These are phyloP conservation scores for Aureobasidium leucospermi DNA, from an alignment of 2,329 filamentous ascomycete species.

Conservation along the genomic window DNA sequence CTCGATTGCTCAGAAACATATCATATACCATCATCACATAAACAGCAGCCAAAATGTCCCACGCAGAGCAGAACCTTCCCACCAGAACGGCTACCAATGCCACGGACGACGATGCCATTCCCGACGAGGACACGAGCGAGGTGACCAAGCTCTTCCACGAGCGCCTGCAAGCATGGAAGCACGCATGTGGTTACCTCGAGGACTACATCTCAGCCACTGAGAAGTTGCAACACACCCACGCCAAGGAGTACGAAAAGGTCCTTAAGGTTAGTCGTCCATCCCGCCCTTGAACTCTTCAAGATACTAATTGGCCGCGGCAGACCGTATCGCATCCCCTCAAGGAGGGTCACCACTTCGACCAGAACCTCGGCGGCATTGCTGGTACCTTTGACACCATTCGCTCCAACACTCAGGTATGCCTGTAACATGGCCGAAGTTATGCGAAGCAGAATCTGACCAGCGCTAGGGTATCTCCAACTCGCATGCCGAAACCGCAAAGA, in stretches of 20 bases:
- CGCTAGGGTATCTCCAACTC: conserved; percentile 74
- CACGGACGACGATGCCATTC: conserved; percentile 39
- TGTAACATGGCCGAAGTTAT: conserved; percentile 2
- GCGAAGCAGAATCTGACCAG: not conserved
- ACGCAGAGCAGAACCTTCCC: conserved; percentile 19
- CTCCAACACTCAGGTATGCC: conserved; percentile 60
- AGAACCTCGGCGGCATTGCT: conserved; percentile 76
- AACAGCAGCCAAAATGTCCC: not conserved
- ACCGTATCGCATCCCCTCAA: conserved; percentile 77
- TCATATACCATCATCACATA: not conserved
- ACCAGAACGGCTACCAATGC: conserved; percentile 24
- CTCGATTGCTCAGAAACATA: not conserved
- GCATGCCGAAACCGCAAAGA: conserved; percentile 86
- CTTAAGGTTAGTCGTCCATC: conserved; percentile 56
- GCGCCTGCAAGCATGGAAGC: conserved; percentile 90
- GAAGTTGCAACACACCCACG: conserved; percentile 74
- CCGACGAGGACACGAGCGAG: conserved; percentile 36
- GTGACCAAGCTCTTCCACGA: conserved; percentile 64
- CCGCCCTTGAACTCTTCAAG: no score
- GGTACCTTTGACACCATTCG: conserved; percentile 93
- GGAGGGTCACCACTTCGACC: conserved; percentile 90
- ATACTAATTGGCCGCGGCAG: conserved; percentile 36
- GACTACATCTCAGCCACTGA: conserved; percentile 81
- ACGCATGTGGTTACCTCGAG: conserved; percentile 83
- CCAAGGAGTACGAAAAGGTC: conserved; percentile 92